phyloP scores from a whole-genome alignment of 768 basidiomycete species.

The Mrakia frigida region DNA sequence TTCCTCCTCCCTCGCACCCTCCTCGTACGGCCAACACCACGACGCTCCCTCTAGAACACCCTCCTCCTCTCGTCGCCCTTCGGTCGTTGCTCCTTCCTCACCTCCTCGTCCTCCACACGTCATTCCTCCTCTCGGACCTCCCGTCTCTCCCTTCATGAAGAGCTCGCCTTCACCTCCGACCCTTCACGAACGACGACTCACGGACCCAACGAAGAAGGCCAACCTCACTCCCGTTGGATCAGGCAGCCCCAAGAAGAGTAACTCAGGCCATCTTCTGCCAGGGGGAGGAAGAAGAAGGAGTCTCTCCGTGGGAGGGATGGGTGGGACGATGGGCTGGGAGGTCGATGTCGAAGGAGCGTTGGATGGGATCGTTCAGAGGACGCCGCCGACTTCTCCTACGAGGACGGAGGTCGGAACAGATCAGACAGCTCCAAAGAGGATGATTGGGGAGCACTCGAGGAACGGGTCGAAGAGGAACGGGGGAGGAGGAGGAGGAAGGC shows the following conservation, averaged over 20 bases:
- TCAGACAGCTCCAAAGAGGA: background rate
- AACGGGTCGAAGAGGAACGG: background rate
- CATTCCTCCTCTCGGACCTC: background rate
- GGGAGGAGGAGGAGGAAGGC: too few relatives aligned
- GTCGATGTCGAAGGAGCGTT: constrained; percentile 27
- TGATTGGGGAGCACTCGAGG: background rate
- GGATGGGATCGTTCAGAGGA: constrained; percentile 23
- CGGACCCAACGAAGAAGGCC: background rate
- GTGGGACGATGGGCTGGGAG: constrained; percentile 20
- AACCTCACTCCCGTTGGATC: background rate
- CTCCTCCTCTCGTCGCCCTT: background rate
- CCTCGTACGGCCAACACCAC: background rate
- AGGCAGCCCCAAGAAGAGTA: background rate
- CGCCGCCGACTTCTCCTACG: constrained; percentile 1
- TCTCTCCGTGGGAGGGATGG: constrained; percentile 21
- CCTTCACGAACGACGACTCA: background rate
- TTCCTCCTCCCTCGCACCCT: constrained; percentile 4
- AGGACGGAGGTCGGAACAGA: background rate
- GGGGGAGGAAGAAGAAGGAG: background rate
- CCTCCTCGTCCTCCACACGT: background rate
- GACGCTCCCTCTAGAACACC: background rate
- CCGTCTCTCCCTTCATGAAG: background rate
- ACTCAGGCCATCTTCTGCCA: background rate
- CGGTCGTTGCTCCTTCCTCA: background rate
- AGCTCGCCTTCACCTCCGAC: background rate